These are phyloP conservation scores for Drechslerella dactyloides DNA, from an alignment of 2,329 filamentous ascomycete genomes.

Conservation along the genomic window DNA sequence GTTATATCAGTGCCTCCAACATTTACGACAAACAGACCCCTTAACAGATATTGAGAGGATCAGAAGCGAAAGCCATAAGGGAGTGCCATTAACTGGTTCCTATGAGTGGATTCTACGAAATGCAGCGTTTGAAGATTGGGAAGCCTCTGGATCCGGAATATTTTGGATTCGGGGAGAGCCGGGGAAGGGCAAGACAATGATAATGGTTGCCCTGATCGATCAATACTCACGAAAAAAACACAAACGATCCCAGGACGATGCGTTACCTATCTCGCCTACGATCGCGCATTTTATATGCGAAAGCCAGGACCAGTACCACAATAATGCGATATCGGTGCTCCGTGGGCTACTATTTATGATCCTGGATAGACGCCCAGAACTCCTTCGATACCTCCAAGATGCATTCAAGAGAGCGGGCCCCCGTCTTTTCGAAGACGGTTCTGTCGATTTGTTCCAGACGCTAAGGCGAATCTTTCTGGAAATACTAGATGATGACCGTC, in stretches of 20 bases:
- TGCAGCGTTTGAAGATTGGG: background rate
- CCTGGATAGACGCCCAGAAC: background rate
- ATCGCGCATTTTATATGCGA: background rate
- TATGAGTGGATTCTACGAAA: slow-evolving; percentile 9
- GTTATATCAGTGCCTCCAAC: background rate
- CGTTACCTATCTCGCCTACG: background rate
- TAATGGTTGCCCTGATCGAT: background rate
- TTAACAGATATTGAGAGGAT: slow-evolving; percentile 7
- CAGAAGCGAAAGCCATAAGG: background rate
- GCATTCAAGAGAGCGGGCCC: background rate
- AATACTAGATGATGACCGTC: background rate
- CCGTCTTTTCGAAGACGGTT: slow-evolving; percentile 2
- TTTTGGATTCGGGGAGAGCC: background rate
- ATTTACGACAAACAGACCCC: background rate
- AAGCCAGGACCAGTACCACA: background rate
- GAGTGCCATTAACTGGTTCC: background rate
- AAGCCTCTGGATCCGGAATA: background rate
- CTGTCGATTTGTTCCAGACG: background rate
- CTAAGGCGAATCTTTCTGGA: background rate
- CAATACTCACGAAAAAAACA: background rate
- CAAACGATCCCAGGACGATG: background rate
- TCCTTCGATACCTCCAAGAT: background rate
- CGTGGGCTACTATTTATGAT: background rate
- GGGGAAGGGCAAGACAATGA: slow-evolving; percentile 3
- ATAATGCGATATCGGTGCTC: slow-evolving; percentile 3